Base-by-base conservation (phyloP, 352 stramenopile species). In the Globisporangium paddicum region DNA sequence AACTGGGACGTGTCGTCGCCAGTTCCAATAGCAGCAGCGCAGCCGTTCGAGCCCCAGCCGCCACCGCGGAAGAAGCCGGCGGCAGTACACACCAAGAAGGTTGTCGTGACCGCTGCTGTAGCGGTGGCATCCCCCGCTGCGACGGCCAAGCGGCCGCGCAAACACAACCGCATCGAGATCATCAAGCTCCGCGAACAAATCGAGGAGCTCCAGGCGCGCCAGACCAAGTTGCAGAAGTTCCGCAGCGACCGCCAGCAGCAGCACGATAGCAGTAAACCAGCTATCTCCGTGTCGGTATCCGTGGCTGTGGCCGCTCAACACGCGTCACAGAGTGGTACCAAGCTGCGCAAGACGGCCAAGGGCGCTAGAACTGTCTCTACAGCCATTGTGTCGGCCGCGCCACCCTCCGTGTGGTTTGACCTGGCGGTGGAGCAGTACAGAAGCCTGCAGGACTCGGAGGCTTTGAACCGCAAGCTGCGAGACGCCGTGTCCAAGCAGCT, bases 381-480 rank as follows among this genome's bases (percentile, higher is more conserved):
- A 13, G 9, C 16, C 8, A 25, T n/a, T 16, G 21, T 10, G 6
- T 10, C 1, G 1, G 10, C 21, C 16, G 11, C 50, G 9, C 8
- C 26, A 16, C 41, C 38, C 6, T 74, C 66, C 0, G 64, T 80
- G 7, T 86, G 76, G 76, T 51, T 82, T 37, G 67, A 63, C 28
- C 40, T 82, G 2, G 76, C 76, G 16, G 73, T 64, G n/a, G 49
- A 67, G 10, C 76, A 86, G 50, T 80, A 72, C 57, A 63, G 60
- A 18, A 63, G 75, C 48, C 66, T 69, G 18, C 67, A 79, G 62
- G 56, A 66, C 8, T 71, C 73, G 0, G 69, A 82, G 47, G 55
- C 69, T 21, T 60, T 77, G 52, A 82, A 82, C 56, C 63, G 63
- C 11, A 70, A 68, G 21, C 62, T 84, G 7, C 77, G 78, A 14